Evolutionary conservation across 352 stramenopile genomes (phyloP), one percentile per base, ranked within the genome.

Genomic region (Chrysophaeum taylorii): DNA sequence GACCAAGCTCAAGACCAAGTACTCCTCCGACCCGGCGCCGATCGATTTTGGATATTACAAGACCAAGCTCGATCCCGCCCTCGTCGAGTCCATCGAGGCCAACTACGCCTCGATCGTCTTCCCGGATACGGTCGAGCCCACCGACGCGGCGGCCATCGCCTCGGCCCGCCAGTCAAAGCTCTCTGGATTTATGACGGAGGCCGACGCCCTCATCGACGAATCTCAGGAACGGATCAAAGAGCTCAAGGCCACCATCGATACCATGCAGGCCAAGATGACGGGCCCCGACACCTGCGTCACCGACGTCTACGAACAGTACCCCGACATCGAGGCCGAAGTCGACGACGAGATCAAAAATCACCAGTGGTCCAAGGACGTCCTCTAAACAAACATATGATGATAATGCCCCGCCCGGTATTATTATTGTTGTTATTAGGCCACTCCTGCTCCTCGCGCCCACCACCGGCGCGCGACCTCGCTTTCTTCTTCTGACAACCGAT

Each of bases 261-360:
- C 9, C 7, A 60, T 75, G 53, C 52, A 70, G 29, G 35, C 41
- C 41, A 72, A 73, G 41, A 64, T 67, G 18, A 33, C 53, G 33
- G 29, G 27, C 25, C 61, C 42, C 25, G 25, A 78, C 42, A 80
- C 76, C 0, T 80, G 74, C 0, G 73, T 79, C 36, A 71, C 43
- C 29, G 76, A 81, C 60, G 57, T 81, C 29, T 75, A 75, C 48
- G 70, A 76, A 25, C 71, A 63, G n/a, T 80, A 81, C 74, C 76
- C 76, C 21, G 66, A 80, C 36, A 78, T 81, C 43, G 70, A 80
- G 43, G 67, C 78, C 70, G 73, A 81, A 52, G 57, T 80, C n/a
- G 67, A 79, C 45, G 70, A 80, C 5, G 76, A 81, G 71, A 78
- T 81, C n/a, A 67, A 76, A 31, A 78, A 77, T 57, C 76, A 81